Evolutionary conservation across 2,329 filamentous ascomycete species (phyloP).

Genomic region (Phaeomoniella chlamydospora): DNA sequence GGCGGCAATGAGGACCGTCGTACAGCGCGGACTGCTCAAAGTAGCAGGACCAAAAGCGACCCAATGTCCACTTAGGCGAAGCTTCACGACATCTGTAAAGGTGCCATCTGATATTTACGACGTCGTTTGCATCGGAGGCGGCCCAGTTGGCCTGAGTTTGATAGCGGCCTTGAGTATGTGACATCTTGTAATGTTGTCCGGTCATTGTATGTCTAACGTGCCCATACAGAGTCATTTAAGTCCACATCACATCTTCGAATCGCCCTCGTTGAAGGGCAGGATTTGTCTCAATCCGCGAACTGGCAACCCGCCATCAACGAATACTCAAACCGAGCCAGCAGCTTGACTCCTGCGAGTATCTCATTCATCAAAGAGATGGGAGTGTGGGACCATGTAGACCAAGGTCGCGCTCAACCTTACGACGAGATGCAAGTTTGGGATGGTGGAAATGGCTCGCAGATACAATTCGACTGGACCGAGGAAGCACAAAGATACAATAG

Average conservation of each 20-base stretch:
- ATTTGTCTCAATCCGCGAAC: slow-evolving; percentile 53
- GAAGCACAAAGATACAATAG: slow-evolving; percentile 19
- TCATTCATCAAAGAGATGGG: slow-evolving; percentile 70
- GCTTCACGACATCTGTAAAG: slow-evolving; percentile 5
- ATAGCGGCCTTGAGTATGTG: slow-evolving; percentile 58
- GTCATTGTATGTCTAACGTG: slow-evolving; percentile 3
- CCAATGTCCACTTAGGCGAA: too few species aligned
- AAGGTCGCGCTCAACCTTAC: slow-evolving; percentile 67
- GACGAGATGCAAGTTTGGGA: slow-evolving; percentile 99
- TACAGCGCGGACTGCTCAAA: too few species aligned
- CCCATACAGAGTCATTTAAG: slow-evolving; percentile 53
- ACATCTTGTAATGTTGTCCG: neutral
- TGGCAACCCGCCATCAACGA: slow-evolving; percentile 52
- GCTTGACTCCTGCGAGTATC: slow-evolving; percentile 79
- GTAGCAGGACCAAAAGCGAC: too few species aligned
- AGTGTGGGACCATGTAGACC: slow-evolving; percentile 65
- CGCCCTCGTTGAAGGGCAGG: slow-evolving; percentile 81
- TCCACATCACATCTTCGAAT: slow-evolving; percentile 64
- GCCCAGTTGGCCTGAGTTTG: slow-evolving; percentile 75
- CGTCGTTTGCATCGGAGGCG: slow-evolving; percentile 81
- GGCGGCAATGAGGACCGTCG: too few species aligned
- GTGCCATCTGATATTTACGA: slow-evolving; percentile 65
- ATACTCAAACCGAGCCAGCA: slow-evolving; percentile 93
- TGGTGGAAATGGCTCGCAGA: slow-evolving; percentile 70
- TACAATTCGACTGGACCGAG: slow-evolving; percentile 69